Base-by-base conservation (phyloP, 169 alveolate genomes). In the Plasmodium reichenowi region DNA sequence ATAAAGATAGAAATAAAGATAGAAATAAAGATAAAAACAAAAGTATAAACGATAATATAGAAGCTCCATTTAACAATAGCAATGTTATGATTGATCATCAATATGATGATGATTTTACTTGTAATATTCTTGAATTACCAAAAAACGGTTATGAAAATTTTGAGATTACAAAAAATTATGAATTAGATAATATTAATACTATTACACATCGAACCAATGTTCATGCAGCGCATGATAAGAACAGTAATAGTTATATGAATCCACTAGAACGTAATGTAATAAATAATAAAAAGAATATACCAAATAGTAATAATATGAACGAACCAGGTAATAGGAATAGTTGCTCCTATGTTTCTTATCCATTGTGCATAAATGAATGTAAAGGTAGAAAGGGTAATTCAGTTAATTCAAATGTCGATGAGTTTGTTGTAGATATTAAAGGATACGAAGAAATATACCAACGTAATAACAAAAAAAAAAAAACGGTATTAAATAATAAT, bases 401-500 rank as follows among this genome's bases (percentile, higher is more conserved):
- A 1, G 15, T n/a, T 29, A 3, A 13, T 66, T 66, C 56, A 12
- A 29, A 66, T 4, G 4, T 24, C 17, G 74, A 66, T 2, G 74
- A 9, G 13, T 66, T 66, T 38, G 32, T 66, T 66, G 12, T 66
- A n/a, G 52, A 66, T 66, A 26, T 66, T 13, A 38, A 66, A 32
- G 74, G 56, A 4, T 66, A 24, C 52, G 15, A 66, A n/a, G 52
- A 66, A 32, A 38, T n/a, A 54, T 29, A 24, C 45, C 8, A 17
- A 24, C 12, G 32, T 43, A 62, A 13, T 7, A 62, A 62, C n/a
- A n/a, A 54, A 20, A 54, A 17, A 9, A 56, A 56, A 56, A 56
- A 56, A 7, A 38, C 9, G 2, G 1, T 38, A 38, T 38, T 38
- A 38, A 38, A 38, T 38, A 38, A 13, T 56, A 13, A 56, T 17